These are phyloP conservation scores for Magnolia officinalis DNA, from an alignment of 164 flowering plant genomes.

Conservation along the genomic window DNA sequence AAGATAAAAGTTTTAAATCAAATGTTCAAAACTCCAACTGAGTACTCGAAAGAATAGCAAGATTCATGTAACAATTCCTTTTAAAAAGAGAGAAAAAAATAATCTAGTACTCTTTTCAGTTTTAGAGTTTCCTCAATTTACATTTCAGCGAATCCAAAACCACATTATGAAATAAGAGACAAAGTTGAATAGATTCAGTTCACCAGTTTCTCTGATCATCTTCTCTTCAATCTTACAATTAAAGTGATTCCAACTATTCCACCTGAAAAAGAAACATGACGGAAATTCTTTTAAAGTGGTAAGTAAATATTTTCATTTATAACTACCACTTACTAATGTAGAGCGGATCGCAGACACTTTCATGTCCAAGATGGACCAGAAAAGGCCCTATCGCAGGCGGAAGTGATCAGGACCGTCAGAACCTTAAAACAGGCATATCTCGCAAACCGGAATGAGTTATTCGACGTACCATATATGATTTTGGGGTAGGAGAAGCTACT, in stretches of 20 bases:
- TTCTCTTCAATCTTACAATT: conserved; percentile 23
- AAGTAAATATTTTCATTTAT: not conserved
- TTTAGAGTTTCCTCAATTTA: not conserved
- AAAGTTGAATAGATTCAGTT: not conserved
- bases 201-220: conserved; percentile 25
- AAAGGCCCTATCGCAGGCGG: no score
- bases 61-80: no score
- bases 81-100: no score
- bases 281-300: no score
- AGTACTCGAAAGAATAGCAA: not conserved
- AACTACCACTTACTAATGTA: not conserved
- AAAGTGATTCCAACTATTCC: conserved; percentile 38
- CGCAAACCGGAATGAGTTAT: not conserved
- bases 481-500: no score
- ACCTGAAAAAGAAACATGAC: conserved; percentile 16
- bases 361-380: no score
- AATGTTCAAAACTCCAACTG: not conserved
- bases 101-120: not conserved
- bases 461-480: no score
- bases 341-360: no score
- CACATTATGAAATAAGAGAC: not conserved
- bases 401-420: no score
- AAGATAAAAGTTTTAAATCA: not conserved
- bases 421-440: not conserved
- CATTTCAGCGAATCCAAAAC: not conserved